A percentile compares a stretch with the other conserved stretches of the same genome.
These are phyloP conservation scores for Blastomyces emzantsi DNA, from an alignment of 2,329 filamentous ascomycete genomes.

Conservation along the genomic window DNA sequence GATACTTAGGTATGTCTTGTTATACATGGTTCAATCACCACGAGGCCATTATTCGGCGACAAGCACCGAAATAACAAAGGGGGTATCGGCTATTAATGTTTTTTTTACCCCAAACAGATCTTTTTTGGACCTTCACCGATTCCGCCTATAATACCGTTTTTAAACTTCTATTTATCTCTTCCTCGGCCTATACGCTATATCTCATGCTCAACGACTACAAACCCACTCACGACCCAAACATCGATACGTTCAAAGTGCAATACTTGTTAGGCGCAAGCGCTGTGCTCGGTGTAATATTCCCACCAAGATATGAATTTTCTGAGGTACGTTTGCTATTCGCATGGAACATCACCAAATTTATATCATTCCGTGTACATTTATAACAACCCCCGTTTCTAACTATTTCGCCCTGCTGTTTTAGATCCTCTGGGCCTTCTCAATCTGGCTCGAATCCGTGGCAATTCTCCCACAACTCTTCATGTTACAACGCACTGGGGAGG, in stretches of 20 bases:
- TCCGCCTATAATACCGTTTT: conserved; percentile 89
- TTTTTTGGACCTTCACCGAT: conserved; percentile 73
- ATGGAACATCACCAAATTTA: neutral
- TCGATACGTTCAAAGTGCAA: conserved; percentile 95
- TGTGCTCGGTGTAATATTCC: conserved; percentile 70
- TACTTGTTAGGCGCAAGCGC: conserved; percentile 79
- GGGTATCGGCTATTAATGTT: neutral
- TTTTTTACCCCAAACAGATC: conserved; percentile 45
- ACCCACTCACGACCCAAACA: conserved; percentile 91
- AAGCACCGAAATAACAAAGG: neutral
- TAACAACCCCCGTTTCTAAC: neutral
- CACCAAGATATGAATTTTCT: conserved; percentile 69
- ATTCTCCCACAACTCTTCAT: conserved; percentile 97
- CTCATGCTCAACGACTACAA: conserved; percentile 98
- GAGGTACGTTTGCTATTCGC: conserved; percentile 41
- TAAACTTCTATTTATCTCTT: conserved; percentile 88
- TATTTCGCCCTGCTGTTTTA: neutral
- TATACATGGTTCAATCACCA: neutral
- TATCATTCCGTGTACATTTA: neutral
- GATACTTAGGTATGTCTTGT: conserved; percentile 63
- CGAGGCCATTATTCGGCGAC: neutral
- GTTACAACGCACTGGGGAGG: conserved; percentile 94
- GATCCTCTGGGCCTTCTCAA: conserved; percentile 95
- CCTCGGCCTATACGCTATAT: conserved; percentile 91
- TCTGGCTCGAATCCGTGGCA: conserved; percentile 95